Evolutionary conservation across 306 rosid species (phyloP), one percentile per base, ranked within the genome.

Genomic region (Trifolium dubium): DNA sequence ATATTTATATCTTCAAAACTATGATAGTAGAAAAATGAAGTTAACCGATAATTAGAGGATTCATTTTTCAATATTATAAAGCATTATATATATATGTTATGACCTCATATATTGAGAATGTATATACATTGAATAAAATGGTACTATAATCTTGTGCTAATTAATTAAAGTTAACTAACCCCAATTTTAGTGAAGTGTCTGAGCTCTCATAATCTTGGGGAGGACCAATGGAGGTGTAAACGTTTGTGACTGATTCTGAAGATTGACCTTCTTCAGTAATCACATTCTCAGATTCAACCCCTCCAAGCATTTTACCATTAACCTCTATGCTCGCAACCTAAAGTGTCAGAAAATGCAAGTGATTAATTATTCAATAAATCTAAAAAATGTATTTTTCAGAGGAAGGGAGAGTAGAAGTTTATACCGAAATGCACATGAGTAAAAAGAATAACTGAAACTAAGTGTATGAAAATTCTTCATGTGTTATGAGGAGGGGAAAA

Each of bases 141-240:
- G 54, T 49, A 23, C 23, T 23, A n/a, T 49, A 49, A 13, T 2
- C 2, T 11, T 56, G 15, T 56, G 35, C 0, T 4, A 55, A 23
- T 15, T 51, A 5, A 17, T 2, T 10, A 30, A 64, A 34, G 4
- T 61, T 60, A 79, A 56, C 82, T 64, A n/a, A 94, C 99, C 99
- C 97, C 68, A 94, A 49, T 75, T 87, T 89, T 70, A 94, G 97
- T 6, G 96, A 89, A 0, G 90, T 94, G 67, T 92, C 97, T 5
- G 97, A 94, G 73, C 86, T 87, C 30, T 94, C 97, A 69, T 76
- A 67, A 61, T 92, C 97, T 17, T 83, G 90, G 1, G 96, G 88
- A 54, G 92, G 86, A 53, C 86, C 82, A 46, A 67, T 67, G 55
- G 96, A 89, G 83, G 83, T 88, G 82, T 83, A 86, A 50, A 71